A percentile compares a stretch with the other conserved stretches of the same genome.
phyloP scores from a whole-genome alignment of 2,329 filamentous ascomycete genomes.

The Cercospora sp. region DNA sequence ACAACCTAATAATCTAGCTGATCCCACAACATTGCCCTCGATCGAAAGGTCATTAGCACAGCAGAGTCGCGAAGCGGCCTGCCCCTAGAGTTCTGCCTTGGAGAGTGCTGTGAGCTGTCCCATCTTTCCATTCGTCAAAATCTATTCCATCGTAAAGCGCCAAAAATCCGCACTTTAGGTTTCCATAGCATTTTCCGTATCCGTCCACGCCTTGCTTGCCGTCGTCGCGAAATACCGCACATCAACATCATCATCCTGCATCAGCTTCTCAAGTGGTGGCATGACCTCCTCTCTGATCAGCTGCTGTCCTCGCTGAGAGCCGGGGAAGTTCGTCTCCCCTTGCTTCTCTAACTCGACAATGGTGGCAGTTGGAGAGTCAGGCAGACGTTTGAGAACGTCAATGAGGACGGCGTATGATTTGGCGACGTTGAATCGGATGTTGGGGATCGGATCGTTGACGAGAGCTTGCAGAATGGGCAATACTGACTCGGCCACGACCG shows the following conservation, averaged over 20 bases:
- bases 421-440: constrained; percentile 98
- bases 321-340: constrained; percentile 57
- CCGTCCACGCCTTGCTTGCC: constrained; percentile 61
- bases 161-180: constrained; percentile 30
- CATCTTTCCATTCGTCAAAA: constrained; percentile 10
- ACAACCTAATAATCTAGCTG: constrained; percentile 5
- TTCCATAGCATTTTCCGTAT: constrained; percentile 38
- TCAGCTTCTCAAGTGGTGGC: constrained; percentile 89
- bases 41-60: background rate
- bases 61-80: constrained; percentile 1
- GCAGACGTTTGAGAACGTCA: constrained; percentile 85
- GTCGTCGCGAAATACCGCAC: constrained; percentile 97
- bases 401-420: constrained; percentile 94
- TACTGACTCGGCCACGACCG: constrained; percentile 89
- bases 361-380: constrained; percentile 71
- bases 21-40: background rate
- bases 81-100: background rate
- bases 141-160: constrained; percentile 3
- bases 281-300: constrained; percentile 62
- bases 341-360: constrained; percentile 82
- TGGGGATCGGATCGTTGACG: constrained; percentile 90
- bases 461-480: constrained; percentile 95
- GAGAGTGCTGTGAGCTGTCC: constrained; percentile 7
- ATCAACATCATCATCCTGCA: constrained; percentile 96
- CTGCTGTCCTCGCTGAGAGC: constrained; percentile 36